phyloP scores from a whole-genome alignment of 2,329 filamentous ascomycete genomes.

The Knufia fluminis region DNA sequence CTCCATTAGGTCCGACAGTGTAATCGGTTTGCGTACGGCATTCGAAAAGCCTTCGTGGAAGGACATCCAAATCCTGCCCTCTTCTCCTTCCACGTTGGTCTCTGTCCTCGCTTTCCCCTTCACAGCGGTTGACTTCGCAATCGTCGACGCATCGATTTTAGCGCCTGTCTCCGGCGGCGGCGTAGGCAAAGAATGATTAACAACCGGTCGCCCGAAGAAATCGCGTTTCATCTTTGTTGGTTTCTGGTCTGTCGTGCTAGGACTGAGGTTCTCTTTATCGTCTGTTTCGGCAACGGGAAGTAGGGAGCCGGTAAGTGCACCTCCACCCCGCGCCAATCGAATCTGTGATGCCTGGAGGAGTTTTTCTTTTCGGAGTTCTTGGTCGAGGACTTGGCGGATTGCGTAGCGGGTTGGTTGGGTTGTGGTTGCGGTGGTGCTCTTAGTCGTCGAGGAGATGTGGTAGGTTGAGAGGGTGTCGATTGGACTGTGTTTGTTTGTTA shows the following conservation, averaged over 20 bases:
- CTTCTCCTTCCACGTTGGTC: slow-evolving; percentile 25
- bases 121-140: slow-evolving; percentile 16
- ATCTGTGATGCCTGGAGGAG: slow-evolving; percentile 56
- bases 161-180: slow-evolving; percentile 28
- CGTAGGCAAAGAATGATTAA: slow-evolving; percentile 9
- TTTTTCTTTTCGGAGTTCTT: slow-evolving; percentile 71
- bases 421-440: slow-evolving; percentile 28
- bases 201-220: slow-evolving; percentile 73
- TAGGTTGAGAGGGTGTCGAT: slow-evolving; percentile 73
- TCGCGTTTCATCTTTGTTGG: slow-evolving; percentile 55
- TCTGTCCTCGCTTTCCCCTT: slow-evolving; percentile 24
- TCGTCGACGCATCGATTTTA: slow-evolving; percentile 25
- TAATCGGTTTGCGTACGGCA: slow-evolving; percentile 80
- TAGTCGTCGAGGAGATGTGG: slow-evolving; percentile 46
- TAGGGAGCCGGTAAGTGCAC: slow-evolving; percentile 1
- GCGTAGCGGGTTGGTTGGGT: slow-evolving; percentile 73
- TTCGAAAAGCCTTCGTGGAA: slow-evolving; percentile 89
- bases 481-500: slow-evolving; percentile 34
- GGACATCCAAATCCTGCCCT: slow-evolving; percentile 69
- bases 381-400: slow-evolving; percentile 83
- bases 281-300: slow-evolving; percentile 13
- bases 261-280: slow-evolving; percentile 27
- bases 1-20: slow-evolving; percentile 64
- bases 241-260: slow-evolving; percentile 16
- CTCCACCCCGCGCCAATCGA: slow-evolving; percentile 47